These are phyloP conservation scores for Aspergillus tubingensis DNA, from an alignment of 2,329 filamentous ascomycete genomes.

Conservation along the genomic window DNA sequence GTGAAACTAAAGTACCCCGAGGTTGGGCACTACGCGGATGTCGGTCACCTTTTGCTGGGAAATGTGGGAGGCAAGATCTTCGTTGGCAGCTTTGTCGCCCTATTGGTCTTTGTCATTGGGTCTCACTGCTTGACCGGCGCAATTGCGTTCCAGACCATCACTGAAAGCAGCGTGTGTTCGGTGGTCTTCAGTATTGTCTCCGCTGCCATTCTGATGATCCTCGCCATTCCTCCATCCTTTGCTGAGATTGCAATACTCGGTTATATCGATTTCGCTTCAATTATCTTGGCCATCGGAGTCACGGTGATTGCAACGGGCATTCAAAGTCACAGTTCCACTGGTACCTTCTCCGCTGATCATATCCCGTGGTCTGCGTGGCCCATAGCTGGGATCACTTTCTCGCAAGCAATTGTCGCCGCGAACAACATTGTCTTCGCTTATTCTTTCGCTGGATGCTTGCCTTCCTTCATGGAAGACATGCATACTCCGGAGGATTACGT, in stretches of 20 bases:
- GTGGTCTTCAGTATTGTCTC: constrained; percentile 45
- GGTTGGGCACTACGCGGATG: constrained; percentile 47
- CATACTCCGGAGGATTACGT: constrained; percentile 12
- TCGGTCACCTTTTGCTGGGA: constrained; percentile 45
- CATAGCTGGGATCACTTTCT: constrained; percentile 23
- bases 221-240: constrained; percentile 36
- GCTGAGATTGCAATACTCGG: constrained; percentile 36
- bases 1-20: constrained; percentile 39
- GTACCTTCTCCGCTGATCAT: constrained; percentile 17
- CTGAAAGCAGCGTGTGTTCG: constrained; percentile 38
- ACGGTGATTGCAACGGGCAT: constrained; percentile 37
- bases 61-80: constrained; percentile 42
- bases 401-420: constrained; percentile 29
- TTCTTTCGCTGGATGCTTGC: constrained; percentile 35
- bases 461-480: constrained; percentile 16
- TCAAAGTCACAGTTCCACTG: constrained; percentile 18
- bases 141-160: constrained; percentile 47
- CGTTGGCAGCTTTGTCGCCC: constrained; percentile 44
- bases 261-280: constrained; percentile 37
- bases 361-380: constrained; percentile 21
- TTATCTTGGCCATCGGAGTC: constrained; percentile 33
- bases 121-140: constrained; percentile 50
- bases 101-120: constrained; percentile 46
- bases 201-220: constrained; percentile 35
- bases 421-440: constrained; percentile 38